Conservation (phyloP, 257 asterid genomes). For the Scutellaria galericulata region DNA sequence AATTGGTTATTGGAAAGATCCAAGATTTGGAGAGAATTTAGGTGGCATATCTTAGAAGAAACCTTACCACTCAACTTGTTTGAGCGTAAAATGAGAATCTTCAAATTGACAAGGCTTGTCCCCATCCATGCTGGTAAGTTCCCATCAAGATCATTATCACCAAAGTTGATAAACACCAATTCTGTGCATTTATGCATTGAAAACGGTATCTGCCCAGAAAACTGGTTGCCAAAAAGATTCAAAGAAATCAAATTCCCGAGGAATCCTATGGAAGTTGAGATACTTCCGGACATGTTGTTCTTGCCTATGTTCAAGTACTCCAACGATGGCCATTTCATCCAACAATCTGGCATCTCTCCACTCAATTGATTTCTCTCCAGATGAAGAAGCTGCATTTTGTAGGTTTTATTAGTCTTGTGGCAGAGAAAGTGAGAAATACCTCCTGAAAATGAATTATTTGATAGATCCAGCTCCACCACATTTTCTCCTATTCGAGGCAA, state of each 20-base stretch:
- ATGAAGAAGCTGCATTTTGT: constrained; percentile 10
- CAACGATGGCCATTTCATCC: constrained; percentile 35
- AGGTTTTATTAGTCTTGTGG: not conserved
- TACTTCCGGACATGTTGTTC: constrained; percentile 43
- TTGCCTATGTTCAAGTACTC: constrained; percentile 35
- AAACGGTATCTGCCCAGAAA: constrained; percentile 44
- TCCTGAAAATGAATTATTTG: constrained; percentile 36
- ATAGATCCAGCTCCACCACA: constrained; percentile 31
- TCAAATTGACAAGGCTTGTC: constrained; percentile 15
- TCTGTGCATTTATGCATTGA: constrained; percentile 28
- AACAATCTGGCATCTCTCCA: constrained; percentile 42
- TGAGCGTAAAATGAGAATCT: constrained; percentile 31
- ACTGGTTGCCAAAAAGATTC: constrained; percentile 34
- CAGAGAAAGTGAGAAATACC: constrained; percentile 8
- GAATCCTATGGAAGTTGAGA: constrained; percentile 43
- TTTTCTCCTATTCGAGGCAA: constrained; percentile 28
- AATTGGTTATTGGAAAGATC: not conserved
- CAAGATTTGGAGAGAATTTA: not conserved
- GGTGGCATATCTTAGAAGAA: not conserved
- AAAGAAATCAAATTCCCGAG: constrained; percentile 24
- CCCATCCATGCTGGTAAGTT: constrained; percentile 45
- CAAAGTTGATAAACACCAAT: not conserved
- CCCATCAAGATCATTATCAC: no score
- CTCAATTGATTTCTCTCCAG: constrained; percentile 34
- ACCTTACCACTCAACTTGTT: not conserved